Base-by-base conservation (phyloP, 1,284 basidiomycete species). In the Inonotus obliquus region DNA sequence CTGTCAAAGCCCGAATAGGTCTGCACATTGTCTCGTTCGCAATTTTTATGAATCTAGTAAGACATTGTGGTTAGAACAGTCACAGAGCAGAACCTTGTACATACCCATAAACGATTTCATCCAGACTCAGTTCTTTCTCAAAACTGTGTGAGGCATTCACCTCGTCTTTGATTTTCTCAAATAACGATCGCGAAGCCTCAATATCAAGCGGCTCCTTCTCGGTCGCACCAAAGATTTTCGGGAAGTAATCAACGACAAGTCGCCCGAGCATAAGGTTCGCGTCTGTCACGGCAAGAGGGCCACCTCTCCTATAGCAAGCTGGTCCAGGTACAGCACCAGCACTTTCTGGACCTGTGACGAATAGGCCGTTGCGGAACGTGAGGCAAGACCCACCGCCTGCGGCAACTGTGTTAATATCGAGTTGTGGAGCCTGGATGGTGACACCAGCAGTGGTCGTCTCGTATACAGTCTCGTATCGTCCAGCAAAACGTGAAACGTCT, bases 11-110 rank as follows among this genome's bases (percentile, higher is more conserved):
- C 6, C 95, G 85, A 63, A 98, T 97, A 1, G 95, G 96, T 49
- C 95, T 79, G 67, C 89, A 91, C 94, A 97, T 97, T 0, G 91
- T 92, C 76, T 94, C 92, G 65, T 94, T 95, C 11, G 92, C 92
- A n/a, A 95, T 90, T 69, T 92, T 92, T 76, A 96, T 90, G 72
- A 94, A 96, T 1, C 89, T 91, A 56, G 67, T 52, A 63, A 44
- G 48, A 29, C 11, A 51, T 56, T 10, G n/a, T 19, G 19, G 47
- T 21, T 27, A 47, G 38, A 49, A 4, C 0, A n/a, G 39, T 29
- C 19, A 38, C 39, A 38, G 39, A 4, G 3, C 37, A 56, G 11
- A 38, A 58, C 5, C 51, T 54, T 6, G 21, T 4, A 75, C 83
- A 19, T 57, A 91, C 85, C 89, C 94, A 67, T 92, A 94, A 9